These are phyloP conservation scores for Beauveria scarabaeidicola DNA, from an alignment of 2,329 filamentous ascomycete species.

Conservation along the genomic window DNA sequence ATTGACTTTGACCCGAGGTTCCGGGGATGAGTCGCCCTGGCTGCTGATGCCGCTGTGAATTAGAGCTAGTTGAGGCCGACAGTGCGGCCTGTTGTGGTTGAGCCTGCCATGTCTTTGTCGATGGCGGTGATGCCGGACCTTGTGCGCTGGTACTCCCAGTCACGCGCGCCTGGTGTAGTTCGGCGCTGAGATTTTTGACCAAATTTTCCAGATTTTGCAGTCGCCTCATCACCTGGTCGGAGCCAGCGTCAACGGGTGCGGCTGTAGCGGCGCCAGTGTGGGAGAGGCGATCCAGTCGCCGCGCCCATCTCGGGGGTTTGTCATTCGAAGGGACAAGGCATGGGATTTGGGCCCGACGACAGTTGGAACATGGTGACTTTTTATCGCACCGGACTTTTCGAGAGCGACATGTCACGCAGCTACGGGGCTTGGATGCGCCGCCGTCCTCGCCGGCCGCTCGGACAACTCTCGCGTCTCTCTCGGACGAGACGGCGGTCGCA, in stretches of 20 bases:
- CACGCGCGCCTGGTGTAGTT: constrained; percentile 34
- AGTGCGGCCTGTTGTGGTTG: constrained; percentile 22
- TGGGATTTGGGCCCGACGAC: constrained; percentile 41
- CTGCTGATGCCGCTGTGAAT: constrained; percentile 16
- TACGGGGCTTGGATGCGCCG: constrained; percentile 29
- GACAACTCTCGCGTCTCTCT: constrained; percentile 12
- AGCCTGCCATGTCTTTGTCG: constrained; percentile 19
- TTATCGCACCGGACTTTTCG: constrained; percentile 53
- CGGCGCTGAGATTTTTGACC: constrained; percentile 39
- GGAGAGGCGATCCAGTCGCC: constrained; percentile 36
- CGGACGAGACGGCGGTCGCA: constrained; percentile 13
- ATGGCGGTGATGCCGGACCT: constrained; percentile 14
- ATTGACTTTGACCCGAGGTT: constrained; percentile 29
- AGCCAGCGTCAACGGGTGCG: constrained; percentile 20
- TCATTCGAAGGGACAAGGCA: constrained; percentile 43
- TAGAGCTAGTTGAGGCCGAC: background rate
- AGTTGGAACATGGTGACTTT: constrained; percentile 47
- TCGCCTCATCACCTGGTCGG: constrained; percentile 38
- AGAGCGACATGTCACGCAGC: constrained; percentile 41
- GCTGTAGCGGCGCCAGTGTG: constrained; percentile 26
- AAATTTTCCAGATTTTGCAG: constrained; percentile 40
- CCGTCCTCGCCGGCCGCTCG: background rate
- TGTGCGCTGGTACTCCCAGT: constrained; percentile 16
- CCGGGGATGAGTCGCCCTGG: constrained; percentile 6
- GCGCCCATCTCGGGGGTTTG: constrained; percentile 45